Base-by-base conservation (phyloP, 2,329 filamentous ascomycete species). In the Nigrospora sphaerica region DNA sequence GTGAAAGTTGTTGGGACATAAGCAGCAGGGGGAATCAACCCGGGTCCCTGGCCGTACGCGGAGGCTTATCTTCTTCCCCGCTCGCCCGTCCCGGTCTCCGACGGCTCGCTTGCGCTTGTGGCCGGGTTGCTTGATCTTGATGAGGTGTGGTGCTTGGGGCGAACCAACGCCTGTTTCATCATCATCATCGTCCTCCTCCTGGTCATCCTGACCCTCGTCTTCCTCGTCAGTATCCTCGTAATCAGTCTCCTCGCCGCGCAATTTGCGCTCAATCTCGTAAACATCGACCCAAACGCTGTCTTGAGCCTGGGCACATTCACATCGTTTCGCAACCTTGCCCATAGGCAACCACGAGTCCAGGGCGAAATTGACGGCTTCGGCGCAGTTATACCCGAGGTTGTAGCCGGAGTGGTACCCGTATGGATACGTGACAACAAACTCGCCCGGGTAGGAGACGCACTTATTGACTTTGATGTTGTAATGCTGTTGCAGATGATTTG, bases 251-350 rank as follows among this genome's bases (percentile, higher is more conserved):
- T 97, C 91, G 38, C 93, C 93, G 44, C 91, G 81, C 40, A 97
- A 70, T 64, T 95, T 96, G 50, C 93, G 88, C 67, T 98, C 90
- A 47, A 98, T 95, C 58, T 96, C 93, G 48, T 88, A 84, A 4
- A 97, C 90, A 61, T 98, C 91, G 45, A 98, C 90, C 91, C 95
- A 98, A 4, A 98, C 93, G 59, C 92, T 97, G 71, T 98, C 93
- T 49, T 95, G 83, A 54, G 95, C 91, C 49, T 93, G 81, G 58
- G 93, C 90, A 62, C 93, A 98, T 60, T 97, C 85, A 67, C 93
- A 98, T 64, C 93, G 95, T 68, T 96, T 95, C 14, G 93, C 93
- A 55, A 95, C 90, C 57, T 90, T 88, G 18, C 91, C 93, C 73
- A 93, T 96, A 43, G 95, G 86, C 39, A 98, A 71, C 93, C 93